Evolutionary conservation across 2,329 filamentous ascomycete species (phyloP).

Genomic region (Pseudogymnoascus sp.): DNA sequence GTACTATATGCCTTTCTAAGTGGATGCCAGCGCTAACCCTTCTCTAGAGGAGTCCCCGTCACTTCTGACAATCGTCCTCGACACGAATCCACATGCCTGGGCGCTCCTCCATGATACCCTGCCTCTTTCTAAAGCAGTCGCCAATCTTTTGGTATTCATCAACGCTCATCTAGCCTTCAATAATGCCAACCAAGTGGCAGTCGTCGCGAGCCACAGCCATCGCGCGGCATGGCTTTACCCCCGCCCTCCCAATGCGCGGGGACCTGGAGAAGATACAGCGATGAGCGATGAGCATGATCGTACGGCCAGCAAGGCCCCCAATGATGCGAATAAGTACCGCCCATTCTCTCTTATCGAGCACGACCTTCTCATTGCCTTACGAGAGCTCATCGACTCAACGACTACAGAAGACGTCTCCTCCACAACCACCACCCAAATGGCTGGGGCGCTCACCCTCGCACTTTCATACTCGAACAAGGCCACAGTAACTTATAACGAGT

Average conservation of each 20-base stretch:
- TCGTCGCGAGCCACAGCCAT: slow-evolving; percentile 83
- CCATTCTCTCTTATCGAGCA: slow-evolving; percentile 84
- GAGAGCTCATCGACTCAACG: slow-evolving; percentile 64
- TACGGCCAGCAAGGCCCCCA: slow-evolving; percentile 27
- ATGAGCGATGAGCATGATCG: slow-evolving; percentile 42
- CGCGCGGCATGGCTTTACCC: slow-evolving; percentile 89
- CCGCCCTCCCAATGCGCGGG: slow-evolving; percentile 30
- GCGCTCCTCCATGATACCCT: slow-evolving; percentile 66
- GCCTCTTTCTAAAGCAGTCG: slow-evolving; percentile 74
- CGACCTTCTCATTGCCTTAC: slow-evolving; percentile 67
- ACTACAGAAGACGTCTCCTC: slow-evolving; percentile 54
- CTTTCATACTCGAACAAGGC: slow-evolving; percentile 82
- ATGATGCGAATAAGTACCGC: slow-evolving; percentile 77
- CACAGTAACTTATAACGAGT: slow-evolving; percentile 31
- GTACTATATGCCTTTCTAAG: slow-evolving; percentile 26
- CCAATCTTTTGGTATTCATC: slow-evolving; percentile 88
- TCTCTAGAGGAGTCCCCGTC: slow-evolving; percentile 57
- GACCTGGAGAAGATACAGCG: slow-evolving; percentile 43
- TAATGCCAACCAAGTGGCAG: slow-evolving; percentile 84
- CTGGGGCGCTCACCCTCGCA: slow-evolving; percentile 83
- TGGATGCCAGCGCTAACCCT: slow-evolving; percentile 15
- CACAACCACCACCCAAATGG: slow-evolving; percentile 75
- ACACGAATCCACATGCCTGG: slow-evolving; percentile 96
- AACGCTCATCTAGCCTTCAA: slow-evolving; percentile 94
- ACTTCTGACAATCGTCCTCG: slow-evolving; percentile 81